Evolutionary conservation across 257 asterid species (phyloP).

Genomic region (Knoxia roxburghii): DNA sequence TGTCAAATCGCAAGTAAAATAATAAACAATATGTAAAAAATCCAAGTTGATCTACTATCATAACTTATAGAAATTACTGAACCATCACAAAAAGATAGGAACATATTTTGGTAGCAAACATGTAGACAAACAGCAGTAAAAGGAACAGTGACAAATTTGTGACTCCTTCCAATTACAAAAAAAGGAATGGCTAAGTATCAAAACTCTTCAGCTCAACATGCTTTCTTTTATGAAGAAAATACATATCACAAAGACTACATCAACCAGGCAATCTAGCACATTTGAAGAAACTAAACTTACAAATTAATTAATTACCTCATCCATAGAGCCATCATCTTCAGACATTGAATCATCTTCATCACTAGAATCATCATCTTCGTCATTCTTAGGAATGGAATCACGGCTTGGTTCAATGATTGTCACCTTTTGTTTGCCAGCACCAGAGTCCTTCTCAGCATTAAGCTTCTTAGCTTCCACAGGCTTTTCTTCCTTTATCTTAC

Average conservation of each 20-base stretch:
- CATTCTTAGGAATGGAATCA: conserved; percentile 16
- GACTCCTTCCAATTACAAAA: not conserved
- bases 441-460: conserved; percentile 33
- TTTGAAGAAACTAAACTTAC: not conserved
- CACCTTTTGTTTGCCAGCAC: conserved; percentile 58
- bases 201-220: too few relatives aligned
- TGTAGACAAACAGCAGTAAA: not conserved
- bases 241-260: too few relatives aligned
- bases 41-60: not conserved
- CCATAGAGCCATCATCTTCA: conserved; percentile 20
- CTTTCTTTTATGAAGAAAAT: too few relatives aligned
- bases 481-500: conserved; percentile 44
- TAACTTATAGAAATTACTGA: too few relatives aligned
- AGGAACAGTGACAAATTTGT: not conserved
- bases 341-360: conserved; percentile 28
- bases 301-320: conserved; percentile 15
- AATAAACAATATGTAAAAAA: too few relatives aligned
- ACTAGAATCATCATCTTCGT: conserved; percentile 40
- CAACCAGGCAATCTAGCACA: not conserved
- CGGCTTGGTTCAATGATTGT: conserved; percentile 48
- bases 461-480: conserved; percentile 40
- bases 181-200: too few relatives aligned
- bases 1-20: too few relatives aligned
- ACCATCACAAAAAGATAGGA: too few relatives aligned
- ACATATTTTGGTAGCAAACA: too few relatives aligned